phyloP scores from a whole-genome alignment of 176 grass and related monocot genomes.

The Raddia guianensis region DNA sequence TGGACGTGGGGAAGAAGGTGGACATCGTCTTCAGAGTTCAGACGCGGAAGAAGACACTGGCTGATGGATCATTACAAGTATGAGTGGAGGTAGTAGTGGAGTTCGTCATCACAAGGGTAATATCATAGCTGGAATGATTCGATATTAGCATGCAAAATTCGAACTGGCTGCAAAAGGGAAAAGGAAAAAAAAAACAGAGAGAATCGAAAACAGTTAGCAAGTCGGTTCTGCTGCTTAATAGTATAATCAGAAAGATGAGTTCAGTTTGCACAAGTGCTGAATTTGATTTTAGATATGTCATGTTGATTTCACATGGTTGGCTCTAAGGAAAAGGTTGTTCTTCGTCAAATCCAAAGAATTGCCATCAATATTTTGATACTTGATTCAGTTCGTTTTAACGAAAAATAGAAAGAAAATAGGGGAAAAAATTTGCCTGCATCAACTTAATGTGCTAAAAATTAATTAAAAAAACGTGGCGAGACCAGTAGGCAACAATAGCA shows the following conservation, averaged over 20 bases:
- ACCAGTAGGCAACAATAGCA: not conserved
- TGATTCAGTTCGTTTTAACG: not conserved
- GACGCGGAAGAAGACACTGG: slow-evolving; percentile 9
- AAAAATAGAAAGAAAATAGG: not conserved
- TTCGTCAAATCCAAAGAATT: not conserved
- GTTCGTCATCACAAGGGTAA: slow-evolving; percentile 35
- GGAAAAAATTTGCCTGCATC: slow-evolving; percentile 21
- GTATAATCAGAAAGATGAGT: slow-evolving; percentile 1
- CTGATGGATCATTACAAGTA: slow-evolving; percentile 27
- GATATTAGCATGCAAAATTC: slow-evolving; percentile 5
- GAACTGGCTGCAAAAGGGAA: slow-evolving; percentile 26
- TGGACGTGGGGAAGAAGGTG: slow-evolving; percentile 70
- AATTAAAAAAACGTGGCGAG: not conserved
- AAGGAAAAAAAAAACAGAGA: not conserved
- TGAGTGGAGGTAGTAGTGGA: not conserved
- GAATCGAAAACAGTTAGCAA: not conserved
- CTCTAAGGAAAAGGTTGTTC: not conserved
- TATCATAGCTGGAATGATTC: slow-evolving; percentile 26
- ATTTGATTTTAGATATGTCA: not conserved
- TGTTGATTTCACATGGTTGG: not conserved
- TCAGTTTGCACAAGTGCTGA: not conserved
- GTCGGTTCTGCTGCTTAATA: not conserved
- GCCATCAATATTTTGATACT: not conserved
- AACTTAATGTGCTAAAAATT: slow-evolving; percentile 11
- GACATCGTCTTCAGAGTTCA: slow-evolving; percentile 71